These are phyloP conservation scores for Linum lewisii DNA, from an alignment of 345 rosid genomes.

Conservation along the genomic window DNA sequence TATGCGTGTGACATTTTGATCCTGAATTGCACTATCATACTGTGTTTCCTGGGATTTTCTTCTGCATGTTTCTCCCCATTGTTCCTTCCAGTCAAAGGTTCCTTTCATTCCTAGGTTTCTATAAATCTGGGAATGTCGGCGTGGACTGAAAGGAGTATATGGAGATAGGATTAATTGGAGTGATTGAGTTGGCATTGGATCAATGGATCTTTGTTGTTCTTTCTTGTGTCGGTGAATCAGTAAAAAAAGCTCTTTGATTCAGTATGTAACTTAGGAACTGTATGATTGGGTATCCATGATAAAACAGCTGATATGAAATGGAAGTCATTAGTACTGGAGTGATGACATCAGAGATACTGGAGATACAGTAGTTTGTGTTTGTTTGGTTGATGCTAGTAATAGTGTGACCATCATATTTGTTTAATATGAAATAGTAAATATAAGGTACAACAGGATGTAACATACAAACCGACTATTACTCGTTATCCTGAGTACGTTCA, in stretches of 20 bases:
- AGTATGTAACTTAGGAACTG: too few relatives aligned
- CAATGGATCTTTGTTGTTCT: too few relatives aligned
- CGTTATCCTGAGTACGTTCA: background rate
- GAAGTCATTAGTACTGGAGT: background rate
- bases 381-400: background rate
- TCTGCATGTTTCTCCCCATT: background rate
- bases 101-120: background rate
- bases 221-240: too few relatives aligned
- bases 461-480: background rate
- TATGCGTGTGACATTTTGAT: slow-evolving; percentile 15
- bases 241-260: too few relatives aligned
- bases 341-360: background rate
- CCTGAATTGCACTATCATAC: background rate
- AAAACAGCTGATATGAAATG: background rate
- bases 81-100: too few relatives aligned
- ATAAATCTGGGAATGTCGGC: too few relatives aligned
- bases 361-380: background rate
- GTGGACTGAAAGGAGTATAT: too few relatives aligned
- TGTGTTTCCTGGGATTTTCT: background rate
- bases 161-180: too few relatives aligned
- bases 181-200: too few relatives aligned
- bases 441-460: background rate
- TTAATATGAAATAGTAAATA: too few relatives aligned
- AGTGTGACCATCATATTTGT: background rate
- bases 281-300: background rate